phyloP scores from a whole-genome alignment of 1,139 yeast species.

The Lizanozyma gosingica region DNA sequence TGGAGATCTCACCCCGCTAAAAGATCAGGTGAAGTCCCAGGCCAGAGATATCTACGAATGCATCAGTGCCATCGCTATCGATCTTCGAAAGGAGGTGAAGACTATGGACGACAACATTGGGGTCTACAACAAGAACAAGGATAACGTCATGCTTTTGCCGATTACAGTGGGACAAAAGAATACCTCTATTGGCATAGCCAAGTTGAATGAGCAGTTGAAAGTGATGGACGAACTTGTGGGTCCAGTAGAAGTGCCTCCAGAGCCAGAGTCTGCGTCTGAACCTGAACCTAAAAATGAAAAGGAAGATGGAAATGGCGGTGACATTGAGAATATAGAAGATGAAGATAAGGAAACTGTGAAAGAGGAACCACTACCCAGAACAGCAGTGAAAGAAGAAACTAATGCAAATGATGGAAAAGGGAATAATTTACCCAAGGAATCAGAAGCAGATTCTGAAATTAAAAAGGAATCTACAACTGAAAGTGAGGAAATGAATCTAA shows the following conservation, averaged over 20 bases:
- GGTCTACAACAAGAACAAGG: conserved; percentile 32
- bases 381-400: background rate
- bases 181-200: conserved; percentile 44
- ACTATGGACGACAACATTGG: conserved; percentile 51
- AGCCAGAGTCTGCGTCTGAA: background rate
- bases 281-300: background rate
- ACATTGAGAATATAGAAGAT: background rate
- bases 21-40: conserved; percentile 19
- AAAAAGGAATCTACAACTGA: background rate
- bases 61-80: conserved; percentile 35
- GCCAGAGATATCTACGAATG: conserved; percentile 25
- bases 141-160: conserved; percentile 47
- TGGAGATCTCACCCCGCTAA: conserved; percentile 9
- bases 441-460: background rate
- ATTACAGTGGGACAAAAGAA: conserved; percentile 56
- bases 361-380: background rate
- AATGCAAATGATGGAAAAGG: background rate
- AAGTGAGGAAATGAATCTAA: too few species aligned
- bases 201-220: conserved; percentile 18
- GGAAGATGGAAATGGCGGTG: background rate
- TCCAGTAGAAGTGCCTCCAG: background rate
- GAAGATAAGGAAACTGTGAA: background rate
- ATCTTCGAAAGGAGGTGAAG: conserved; percentile 48
- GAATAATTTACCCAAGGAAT: background rate
- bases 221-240: background rate